Evolutionary conservation across 495 filamentous ascomycete species (phyloP), one percentile per base, ranked within the genome.

Genomic region (Hypomontagnella submonticulosa): DNA sequence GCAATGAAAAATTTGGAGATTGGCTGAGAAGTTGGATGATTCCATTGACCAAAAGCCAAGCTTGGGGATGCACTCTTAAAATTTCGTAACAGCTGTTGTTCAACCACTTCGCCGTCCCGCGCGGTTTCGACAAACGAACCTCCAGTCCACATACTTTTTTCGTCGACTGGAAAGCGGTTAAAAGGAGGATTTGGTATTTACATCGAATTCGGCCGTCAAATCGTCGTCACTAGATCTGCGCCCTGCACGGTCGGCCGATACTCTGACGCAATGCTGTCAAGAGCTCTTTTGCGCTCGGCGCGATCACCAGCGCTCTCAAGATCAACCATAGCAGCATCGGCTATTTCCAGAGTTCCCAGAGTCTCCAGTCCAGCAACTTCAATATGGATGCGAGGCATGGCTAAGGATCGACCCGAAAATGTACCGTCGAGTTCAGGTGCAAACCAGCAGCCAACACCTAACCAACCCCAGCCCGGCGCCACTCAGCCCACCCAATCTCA

Each of bases 321-420:
- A 34, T 63, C 74, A 41, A 43, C 70, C 38, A 44, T 70, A 54
- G 37, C 71, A 43, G 50, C 65, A n/a, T 57, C 70, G 1, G 5
- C 56, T 38, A 15, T 53, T 16, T 38, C 56, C 8, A 65, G 62
- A 67, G 11, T 63, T 12, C 15, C 68, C 37, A 36, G 62, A 70
- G 11, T 63, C n/a, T 18, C 68, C 37, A 36, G 37, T 20, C 51
- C 48, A 66, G n/a, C 71, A 2, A 20, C 68, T 9, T 55, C 67
- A 20, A 55, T 77, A 66, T 81, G 75, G 77, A 51, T 55, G 13
- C 76, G 79, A 48, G 73, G 78, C 38, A 78, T 82, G 77, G 75
- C 78, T 18, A 73, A 76, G 13, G 63, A 75, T 61, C 44, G 64
- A 52, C 52, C 67, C n/a, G 40, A 40, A 55, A 61, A 65, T 40